phyloP scores from a whole-genome alignment of 805 yeast species.

The Dipodascopsis uninucleata region DNA sequence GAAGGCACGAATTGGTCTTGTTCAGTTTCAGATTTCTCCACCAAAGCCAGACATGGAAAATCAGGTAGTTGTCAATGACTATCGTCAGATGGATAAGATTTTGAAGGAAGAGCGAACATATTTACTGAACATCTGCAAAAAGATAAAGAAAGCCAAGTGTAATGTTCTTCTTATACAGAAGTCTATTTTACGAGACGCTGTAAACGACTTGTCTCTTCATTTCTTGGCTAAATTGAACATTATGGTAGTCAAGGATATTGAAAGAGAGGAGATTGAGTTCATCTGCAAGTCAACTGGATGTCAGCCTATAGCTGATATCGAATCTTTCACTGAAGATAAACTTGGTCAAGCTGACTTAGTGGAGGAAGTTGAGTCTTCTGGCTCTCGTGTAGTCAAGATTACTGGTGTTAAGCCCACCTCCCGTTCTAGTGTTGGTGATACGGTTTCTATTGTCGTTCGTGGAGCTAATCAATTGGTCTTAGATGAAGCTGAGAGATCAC shows the following conservation, averaged over 20 bases:
- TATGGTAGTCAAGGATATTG: conserved; percentile 91
- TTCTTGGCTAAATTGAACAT: conserved; percentile 89
- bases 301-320: conserved; percentile 94
- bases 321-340: conserved; percentile 86
- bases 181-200: conserved; percentile 92
- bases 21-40: conserved; percentile 93
- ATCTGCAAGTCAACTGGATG: conserved; percentile 71
- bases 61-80: conserved; percentile 94
- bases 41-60: conserved; percentile 98
- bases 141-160: conserved; percentile 94
- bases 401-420: conserved; percentile 68
- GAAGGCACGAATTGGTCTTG: conserved; percentile 83
- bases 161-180: conserved; percentile 86
- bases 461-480: conserved; percentile 89
- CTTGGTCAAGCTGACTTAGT: conserved; percentile 88
- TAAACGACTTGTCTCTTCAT: conserved; percentile 89
- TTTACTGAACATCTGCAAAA: conserved; percentile 88
- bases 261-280: conserved; percentile 94
- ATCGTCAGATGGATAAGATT: conserved; percentile 98
- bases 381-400: conserved; percentile 82
- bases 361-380: conserved; percentile 86
- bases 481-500: conserved; percentile 95
- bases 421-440: too few relatives aligned
- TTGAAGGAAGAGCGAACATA: conserved; percentile 97
- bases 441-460: conserved; percentile 87